A percentile compares a stretch with the other conserved stretches of the same genome.
These are phyloP conservation scores for Talaromyces thailandensis DNA, from an alignment of 495 filamentous ascomycete genomes.

Conservation along the genomic window DNA sequence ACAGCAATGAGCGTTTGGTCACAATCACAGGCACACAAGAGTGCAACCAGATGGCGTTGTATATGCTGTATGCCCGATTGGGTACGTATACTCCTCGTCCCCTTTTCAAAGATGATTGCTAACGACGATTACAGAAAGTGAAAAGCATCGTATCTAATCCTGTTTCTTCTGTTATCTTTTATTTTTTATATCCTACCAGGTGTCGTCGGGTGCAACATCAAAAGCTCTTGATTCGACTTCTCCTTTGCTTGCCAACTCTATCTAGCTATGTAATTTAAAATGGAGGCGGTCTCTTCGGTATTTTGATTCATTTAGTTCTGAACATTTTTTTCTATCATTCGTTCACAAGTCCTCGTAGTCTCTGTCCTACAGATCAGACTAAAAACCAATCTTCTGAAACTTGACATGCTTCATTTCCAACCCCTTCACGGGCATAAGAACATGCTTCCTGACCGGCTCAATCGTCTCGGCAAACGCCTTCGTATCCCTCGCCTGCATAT, in stretches of 20 bases:
- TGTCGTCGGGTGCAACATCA: background rate
- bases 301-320: constrained; percentile 7
- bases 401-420: constrained; percentile 36
- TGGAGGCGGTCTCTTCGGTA: constrained; percentile 18
- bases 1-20: constrained; percentile 94
- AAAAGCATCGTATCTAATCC: constrained; percentile 64
- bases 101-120: constrained; percentile 14
- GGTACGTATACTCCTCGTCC: constrained; percentile 44
- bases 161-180: background rate
- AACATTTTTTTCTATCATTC: background rate
- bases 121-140: constrained; percentile 53
- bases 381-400: constrained; percentile 22
- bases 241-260: constrained; percentile 16
- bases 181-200: background rate
- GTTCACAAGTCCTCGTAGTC: background rate
- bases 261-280: constrained; percentile 35
- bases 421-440: constrained; percentile 23
- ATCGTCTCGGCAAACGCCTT: constrained; percentile 33
- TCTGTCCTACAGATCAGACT: background rate
- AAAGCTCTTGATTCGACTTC: constrained; percentile 9
- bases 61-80: constrained; percentile 96
- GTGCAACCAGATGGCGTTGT: constrained; percentile 97
- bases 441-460: constrained; percentile 26
- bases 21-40: constrained; percentile 97
- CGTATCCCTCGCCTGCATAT: constrained; percentile 36